Evolutionary conservation across 2,329 filamentous ascomycete species (phyloP).

Genomic region (Plenodomus tracheiphilus): DNA sequence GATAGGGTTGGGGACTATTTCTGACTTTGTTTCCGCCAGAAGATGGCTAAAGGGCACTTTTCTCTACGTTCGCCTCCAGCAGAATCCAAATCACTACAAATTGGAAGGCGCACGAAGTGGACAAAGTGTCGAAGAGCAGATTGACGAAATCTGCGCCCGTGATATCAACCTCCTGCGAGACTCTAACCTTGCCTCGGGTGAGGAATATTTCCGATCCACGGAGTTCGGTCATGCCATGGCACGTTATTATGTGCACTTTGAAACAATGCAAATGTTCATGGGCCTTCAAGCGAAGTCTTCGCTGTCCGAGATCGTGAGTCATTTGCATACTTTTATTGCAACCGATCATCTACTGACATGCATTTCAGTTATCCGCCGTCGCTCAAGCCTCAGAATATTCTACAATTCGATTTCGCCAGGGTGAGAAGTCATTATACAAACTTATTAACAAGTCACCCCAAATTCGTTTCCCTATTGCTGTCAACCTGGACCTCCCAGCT

Average conservation of each 20-base stretch:
- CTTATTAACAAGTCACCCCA: constrained; percentile 70
- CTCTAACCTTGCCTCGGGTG: constrained; percentile 57
- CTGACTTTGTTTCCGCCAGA: constrained; percentile 65
- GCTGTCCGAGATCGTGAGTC: constrained; percentile 68
- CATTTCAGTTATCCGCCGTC: constrained; percentile 63
- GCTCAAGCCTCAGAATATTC: constrained; percentile 73
- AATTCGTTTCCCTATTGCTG: constrained; percentile 72
- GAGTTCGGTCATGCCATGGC: constrained; percentile 81
- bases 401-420: constrained; percentile 69
- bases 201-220: constrained; percentile 62
- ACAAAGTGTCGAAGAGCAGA: constrained; percentile 61
- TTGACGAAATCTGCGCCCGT: constrained; percentile 71
- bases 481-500: constrained; percentile 64
- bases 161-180: constrained; percentile 69
- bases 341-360: constrained; percentile 5
- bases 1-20: constrained; percentile 74
- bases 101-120: constrained; percentile 58
- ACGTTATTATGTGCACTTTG: constrained; percentile 76
- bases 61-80: constrained; percentile 71
- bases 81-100: constrained; percentile 72
- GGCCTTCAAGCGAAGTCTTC: constrained; percentile 63
- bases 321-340: background rate
- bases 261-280: constrained; percentile 75
- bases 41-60: constrained; percentile 79
- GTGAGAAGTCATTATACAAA: constrained; percentile 71